Base-by-base conservation (phyloP, 805 yeast species). In the Starmera pachycereana region DNA sequence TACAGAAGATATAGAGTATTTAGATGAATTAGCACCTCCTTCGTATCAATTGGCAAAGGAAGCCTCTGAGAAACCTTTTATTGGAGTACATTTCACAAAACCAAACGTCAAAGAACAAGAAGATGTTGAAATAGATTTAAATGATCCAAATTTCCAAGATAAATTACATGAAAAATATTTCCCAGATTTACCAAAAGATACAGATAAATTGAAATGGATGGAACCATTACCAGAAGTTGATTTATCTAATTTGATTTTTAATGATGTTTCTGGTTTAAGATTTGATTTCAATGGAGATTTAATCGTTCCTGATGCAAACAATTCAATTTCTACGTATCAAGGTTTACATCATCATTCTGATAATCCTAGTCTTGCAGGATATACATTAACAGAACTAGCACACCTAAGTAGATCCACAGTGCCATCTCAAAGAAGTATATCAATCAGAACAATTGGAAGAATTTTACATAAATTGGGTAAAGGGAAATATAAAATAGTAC, bases 321-420 rank as follows among this genome's bases (percentile, higher is more conserved):
- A 62, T 12, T 43, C 61, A 1, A 58, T 60, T 19, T 76, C 82
- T 3, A 68, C 80, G 0, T 64, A 68, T 32, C 55, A 72, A 32
- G 98, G 96, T 0, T 69, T 92, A 22, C 96, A 87, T 53, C 97
- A 92, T 57, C 99, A 92, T 59, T 72, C 96, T 0, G 86, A 81
- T 10, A 78, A 81, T 37, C 96, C 97, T 0, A 78, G 79, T 35
- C 66, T 89, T 39, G 95, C 97, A 0, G 99, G 99, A 0, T 92
- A 92, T 58, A 89, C 97, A 0, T 56, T 92, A 19, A 67, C 75
- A 0, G 99, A 92, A 56, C 66, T 92, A 38, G 81, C 82, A 1
- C 92, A 82, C 49, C 69, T 86, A 37, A 64, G 88, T 5, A 68
- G 96, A 46, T 85, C 96, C 2, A 74, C 81, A 2, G 75, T 81